These are phyloP conservation scores for Entomortierella parvispora DNA, from an alignment of 192 early-diverging fungal species.

Conservation along the genomic window DNA sequence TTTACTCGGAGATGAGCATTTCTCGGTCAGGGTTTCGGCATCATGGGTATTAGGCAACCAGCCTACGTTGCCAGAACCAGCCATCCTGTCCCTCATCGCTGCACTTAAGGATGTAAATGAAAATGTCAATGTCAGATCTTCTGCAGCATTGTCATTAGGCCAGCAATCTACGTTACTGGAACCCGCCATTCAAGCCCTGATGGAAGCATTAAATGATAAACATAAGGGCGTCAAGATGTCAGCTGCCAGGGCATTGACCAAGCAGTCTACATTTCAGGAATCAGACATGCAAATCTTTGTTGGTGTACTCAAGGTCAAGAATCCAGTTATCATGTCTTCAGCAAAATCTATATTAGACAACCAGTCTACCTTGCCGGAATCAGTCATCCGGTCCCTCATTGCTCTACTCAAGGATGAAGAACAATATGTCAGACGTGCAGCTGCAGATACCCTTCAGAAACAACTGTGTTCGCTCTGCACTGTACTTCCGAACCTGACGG, in stretches of 20 bases:
- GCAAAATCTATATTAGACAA: neutral
- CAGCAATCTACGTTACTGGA: neutral
- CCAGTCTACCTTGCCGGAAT: neutral
- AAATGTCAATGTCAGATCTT: too few relatives aligned
- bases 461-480: neutral
- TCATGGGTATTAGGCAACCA: too few relatives aligned
- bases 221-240: neutral
- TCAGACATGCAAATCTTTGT: conserved; percentile 2
- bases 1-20: too few relatives aligned
- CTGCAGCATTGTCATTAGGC: too few relatives aligned
- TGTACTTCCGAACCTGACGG: neutral
- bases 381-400: too few relatives aligned
- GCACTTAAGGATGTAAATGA: too few relatives aligned
- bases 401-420: neutral
- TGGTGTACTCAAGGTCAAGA: neutral
- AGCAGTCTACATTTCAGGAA: neutral
- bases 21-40: too few relatives aligned
- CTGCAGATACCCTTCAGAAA: neutral
- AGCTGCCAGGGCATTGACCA: neutral
- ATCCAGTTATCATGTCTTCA: neutral
- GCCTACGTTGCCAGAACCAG: too few relatives aligned
- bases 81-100: too few relatives aligned
- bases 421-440: neutral
- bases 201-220: neutral
- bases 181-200: neutral